Percentiles rank a stretch among this genome's conserved stretches.
Conservation (phyloP, 2,329 filamentous ascomycete species). For the Didymellaceae sp. region DNA sequence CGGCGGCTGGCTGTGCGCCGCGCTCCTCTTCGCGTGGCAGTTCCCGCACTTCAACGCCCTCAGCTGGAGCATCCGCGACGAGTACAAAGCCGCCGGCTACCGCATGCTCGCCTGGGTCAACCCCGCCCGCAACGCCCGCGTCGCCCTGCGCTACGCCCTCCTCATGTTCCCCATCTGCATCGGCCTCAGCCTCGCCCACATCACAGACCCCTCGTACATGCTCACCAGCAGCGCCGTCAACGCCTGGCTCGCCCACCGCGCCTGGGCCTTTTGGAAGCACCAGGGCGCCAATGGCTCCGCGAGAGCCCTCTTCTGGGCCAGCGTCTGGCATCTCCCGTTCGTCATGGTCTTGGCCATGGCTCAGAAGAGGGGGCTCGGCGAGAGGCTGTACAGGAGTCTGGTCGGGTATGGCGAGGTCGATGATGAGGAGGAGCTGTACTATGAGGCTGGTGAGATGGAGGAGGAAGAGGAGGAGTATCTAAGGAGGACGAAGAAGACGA, state of each 20-base stretch:
- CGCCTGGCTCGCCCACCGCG: constrained; percentile 81
- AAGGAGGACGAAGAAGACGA: too few species aligned
- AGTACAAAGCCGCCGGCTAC: constrained; percentile 77
- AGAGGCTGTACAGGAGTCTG: constrained; percentile 40
- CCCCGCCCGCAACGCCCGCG: constrained; percentile 81
- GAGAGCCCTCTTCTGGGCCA: constrained; percentile 91
- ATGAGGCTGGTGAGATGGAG: constrained; percentile 41
- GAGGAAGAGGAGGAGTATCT: constrained; percentile 21
- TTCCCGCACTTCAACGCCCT: constrained; percentile 98
- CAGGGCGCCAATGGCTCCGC: constrained; percentile 82
- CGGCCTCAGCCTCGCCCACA: constrained; percentile 75
- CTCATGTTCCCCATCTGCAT: constrained; percentile 86
- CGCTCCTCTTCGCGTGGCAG: constrained; percentile 90
- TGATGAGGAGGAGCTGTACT: constrained; percentile 43
- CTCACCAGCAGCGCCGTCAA: constrained; percentile 83
- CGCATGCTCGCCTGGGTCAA: constrained; percentile 85
- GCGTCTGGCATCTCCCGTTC: constrained; percentile 92
- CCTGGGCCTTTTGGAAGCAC: constrained; percentile 78
- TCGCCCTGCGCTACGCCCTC: constrained; percentile 85
- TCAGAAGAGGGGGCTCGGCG: constrained; percentile 80
- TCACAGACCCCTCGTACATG: constrained; percentile 87
- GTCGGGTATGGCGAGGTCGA: constrained; percentile 42
- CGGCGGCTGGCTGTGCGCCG: constrained; percentile 89
- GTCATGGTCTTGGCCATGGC: constrained; percentile 88
- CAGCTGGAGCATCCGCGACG: constrained; percentile 84